phyloP scores from a whole-genome alignment of 805 yeast species.

The Ogataea saltuana region DNA sequence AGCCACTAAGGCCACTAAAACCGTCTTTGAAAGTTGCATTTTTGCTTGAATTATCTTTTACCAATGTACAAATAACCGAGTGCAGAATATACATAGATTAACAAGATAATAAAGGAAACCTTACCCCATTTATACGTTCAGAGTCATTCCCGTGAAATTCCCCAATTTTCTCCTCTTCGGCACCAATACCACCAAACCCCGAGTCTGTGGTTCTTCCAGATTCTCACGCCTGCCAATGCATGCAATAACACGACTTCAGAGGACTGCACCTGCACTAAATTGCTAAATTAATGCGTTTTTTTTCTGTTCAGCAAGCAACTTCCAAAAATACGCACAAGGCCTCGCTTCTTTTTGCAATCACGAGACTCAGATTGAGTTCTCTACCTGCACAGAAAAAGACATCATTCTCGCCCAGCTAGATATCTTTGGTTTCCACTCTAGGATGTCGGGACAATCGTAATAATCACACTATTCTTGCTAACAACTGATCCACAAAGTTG shows the following conservation, averaged over 20 bases:
- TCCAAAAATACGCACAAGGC: not conserved
- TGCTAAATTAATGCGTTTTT: not conserved
- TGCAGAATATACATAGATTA: too few relatives aligned
- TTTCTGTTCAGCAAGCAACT: conserved; percentile 5
- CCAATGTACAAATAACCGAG: too few relatives aligned
- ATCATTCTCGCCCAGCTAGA: not conserved
- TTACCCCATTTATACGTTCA: too few relatives aligned
- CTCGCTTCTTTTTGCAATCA: too few relatives aligned
- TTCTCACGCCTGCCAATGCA: not conserved
- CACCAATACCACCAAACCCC: not conserved
- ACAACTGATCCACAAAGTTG: not conserved
- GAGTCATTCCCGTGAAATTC: not conserved
- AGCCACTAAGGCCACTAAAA: conserved; percentile 25
- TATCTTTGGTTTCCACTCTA: not conserved
- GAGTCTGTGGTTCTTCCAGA: conserved; percentile 1
- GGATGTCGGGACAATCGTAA: not conserved
- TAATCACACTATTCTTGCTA: not conserved
- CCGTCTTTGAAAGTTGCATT: conserved; percentile 29
- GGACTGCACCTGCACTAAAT: conserved; percentile 1
- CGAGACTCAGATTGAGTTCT: too few relatives aligned
- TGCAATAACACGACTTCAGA: not conserved
- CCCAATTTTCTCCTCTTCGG: conserved; percentile 1
- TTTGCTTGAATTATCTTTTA: too few relatives aligned
- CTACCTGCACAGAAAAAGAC: too few relatives aligned
- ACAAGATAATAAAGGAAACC: too few relatives aligned